Conservation (phyloP, 2,329 filamentous ascomycete genomes). For the Mollisia scopiformis region DNA sequence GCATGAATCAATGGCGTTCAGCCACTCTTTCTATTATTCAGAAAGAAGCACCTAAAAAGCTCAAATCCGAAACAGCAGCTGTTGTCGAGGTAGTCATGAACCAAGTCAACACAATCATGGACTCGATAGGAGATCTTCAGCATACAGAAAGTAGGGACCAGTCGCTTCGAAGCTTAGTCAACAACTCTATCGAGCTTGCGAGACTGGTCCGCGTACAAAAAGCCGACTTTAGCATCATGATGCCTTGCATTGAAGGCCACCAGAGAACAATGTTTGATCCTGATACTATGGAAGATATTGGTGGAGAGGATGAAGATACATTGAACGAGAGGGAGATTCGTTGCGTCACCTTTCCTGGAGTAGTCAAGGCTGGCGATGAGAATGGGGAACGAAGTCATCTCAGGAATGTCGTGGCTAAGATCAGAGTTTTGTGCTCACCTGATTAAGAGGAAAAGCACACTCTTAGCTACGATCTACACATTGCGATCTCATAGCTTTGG, state of each 20-base stretch:
- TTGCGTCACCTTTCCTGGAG: constrained; percentile 66
- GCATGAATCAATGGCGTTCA: constrained; percentile 68
- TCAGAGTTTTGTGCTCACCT: constrained; percentile 60
- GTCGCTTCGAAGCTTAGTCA: constrained; percentile 55
- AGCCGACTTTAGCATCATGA: constrained; percentile 57
- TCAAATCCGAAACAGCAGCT: constrained; percentile 48
- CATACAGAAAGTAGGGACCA: constrained; percentile 49
- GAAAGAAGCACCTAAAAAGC: constrained; percentile 51
- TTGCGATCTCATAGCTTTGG: neutral
- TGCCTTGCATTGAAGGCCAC: constrained; percentile 55
- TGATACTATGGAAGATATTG: constrained; percentile 67
- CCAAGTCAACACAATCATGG: constrained; percentile 52
- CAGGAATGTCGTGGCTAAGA: constrained; percentile 66
- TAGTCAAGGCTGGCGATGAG: constrained; percentile 68
- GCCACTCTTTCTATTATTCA: constrained; percentile 63
- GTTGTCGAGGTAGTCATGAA: constrained; percentile 48
- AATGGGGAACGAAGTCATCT: constrained; percentile 63
- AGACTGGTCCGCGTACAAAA: constrained; percentile 60
- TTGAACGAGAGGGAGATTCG: constrained; percentile 55
- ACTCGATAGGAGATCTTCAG: constrained; percentile 44
- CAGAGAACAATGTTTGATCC: constrained; percentile 59
- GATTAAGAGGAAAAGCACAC: constrained; percentile 25
- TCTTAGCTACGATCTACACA: neutral
- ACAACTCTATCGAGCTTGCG: constrained; percentile 57
- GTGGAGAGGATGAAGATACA: constrained; percentile 60